A percentile compares a stretch with the other conserved stretches of the same genome.
Evolutionary conservation across 495 filamentous ascomycete species (phyloP).

Genomic region (Oidiodendron maius): DNA sequence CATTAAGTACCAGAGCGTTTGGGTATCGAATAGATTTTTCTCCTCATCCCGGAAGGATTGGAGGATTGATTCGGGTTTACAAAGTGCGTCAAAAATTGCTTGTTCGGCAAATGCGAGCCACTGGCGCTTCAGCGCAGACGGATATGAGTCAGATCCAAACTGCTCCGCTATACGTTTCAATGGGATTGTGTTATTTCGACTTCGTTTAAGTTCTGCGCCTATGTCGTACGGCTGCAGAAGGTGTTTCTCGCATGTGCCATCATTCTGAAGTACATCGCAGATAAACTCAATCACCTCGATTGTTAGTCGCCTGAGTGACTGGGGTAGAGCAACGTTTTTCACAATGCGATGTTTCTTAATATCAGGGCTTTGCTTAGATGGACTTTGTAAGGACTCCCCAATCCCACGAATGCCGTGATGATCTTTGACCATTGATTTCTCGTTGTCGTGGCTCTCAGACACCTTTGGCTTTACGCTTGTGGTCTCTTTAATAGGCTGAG

Average conservation of each 20-base stretch:
- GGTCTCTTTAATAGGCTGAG: not conserved
- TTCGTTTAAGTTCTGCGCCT: slow-evolving; percentile 23
- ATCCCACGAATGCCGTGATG: not conserved
- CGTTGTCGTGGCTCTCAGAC: not conserved
- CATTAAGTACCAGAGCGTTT: slow-evolving; percentile 47
- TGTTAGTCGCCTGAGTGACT: slow-evolving; percentile 25
- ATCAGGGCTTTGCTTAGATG: not conserved
- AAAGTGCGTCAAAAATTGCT: slow-evolving; percentile 67
- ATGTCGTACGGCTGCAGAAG: slow-evolving; percentile 34
- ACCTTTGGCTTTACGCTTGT: not conserved
- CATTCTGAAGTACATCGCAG: slow-evolving; percentile 45
- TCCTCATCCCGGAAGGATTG: slow-evolving; percentile 55
- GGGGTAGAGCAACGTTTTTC: slow-evolving; percentile 4
- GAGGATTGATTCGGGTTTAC: slow-evolving; percentile 56
- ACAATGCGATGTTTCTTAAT: not conserved
- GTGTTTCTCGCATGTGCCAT: slow-evolving; percentile 41
- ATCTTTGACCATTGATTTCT: not conserved
- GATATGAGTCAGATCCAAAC: not conserved
- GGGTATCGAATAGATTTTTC: slow-evolving; percentile 38
- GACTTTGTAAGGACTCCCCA: not conserved
- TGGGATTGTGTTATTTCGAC: not conserved
- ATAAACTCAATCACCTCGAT: slow-evolving; percentile 44
- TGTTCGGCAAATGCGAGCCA: slow-evolving; percentile 63
- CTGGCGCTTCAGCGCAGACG: slow-evolving; percentile 24
- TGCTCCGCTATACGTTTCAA: not conserved